Evolutionary conservation across 2,329 filamentous ascomycete genomes (phyloP).

Genomic region (Fusarium virguliforme): DNA sequence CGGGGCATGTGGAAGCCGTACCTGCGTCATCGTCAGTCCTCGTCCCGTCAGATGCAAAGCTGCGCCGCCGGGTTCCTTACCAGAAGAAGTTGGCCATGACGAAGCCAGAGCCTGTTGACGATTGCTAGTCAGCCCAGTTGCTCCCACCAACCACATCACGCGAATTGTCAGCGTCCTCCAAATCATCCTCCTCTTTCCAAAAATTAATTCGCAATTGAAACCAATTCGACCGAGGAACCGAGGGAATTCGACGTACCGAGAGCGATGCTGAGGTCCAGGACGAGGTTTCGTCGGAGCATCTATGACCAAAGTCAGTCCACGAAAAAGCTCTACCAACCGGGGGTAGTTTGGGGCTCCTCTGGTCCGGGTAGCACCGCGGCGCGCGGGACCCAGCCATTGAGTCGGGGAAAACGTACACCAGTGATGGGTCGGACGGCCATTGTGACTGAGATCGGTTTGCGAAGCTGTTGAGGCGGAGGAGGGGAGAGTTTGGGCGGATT

Average conservation of each 20-base stretch:
- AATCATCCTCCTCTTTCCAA: slow-evolving; percentile 30
- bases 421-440: slow-evolving; percentile 73
- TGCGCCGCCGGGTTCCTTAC: slow-evolving; percentile 59
- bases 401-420: slow-evolving; percentile 66
- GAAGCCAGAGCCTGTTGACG: slow-evolving; percentile 66
- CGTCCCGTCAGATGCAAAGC: not conserved
- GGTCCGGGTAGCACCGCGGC: slow-evolving; percentile 27
- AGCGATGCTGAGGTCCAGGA: slow-evolving; percentile 70
- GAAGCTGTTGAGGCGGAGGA: slow-evolving; percentile 44
- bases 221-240: slow-evolving; percentile 17
- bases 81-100: slow-evolving; percentile 71
- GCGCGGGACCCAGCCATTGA: slow-evolving; percentile 53
- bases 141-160: slow-evolving; percentile 48
- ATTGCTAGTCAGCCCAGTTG: slow-evolving; percentile 54
- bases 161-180: slow-evolving; percentile 46
- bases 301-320: slow-evolving; percentile 58
- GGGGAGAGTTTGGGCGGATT: slow-evolving; percentile 44
- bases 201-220: slow-evolving; percentile 17
- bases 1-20: slow-evolving; percentile 76
- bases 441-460: slow-evolving; percentile 53
- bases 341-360: slow-evolving; percentile 34
- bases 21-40: slow-evolving; percentile 58
- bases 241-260: slow-evolving; percentile 65
- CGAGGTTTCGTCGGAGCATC: slow-evolving; percentile 74
- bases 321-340: slow-evolving; percentile 43